Base-by-base conservation (phyloP, 305 asterid genomes). In the Fraxinus paxiana region DNA sequence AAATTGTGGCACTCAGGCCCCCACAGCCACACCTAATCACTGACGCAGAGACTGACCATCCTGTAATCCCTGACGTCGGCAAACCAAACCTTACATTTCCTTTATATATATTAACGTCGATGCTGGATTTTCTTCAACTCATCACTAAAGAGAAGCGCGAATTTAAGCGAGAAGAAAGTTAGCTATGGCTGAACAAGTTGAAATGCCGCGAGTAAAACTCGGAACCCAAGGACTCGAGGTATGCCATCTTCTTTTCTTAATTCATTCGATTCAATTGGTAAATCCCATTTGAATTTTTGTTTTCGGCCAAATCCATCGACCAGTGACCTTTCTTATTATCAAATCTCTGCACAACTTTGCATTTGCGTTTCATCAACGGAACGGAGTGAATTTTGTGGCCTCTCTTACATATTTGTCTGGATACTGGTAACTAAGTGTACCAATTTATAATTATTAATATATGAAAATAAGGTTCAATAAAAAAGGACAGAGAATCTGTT, bases 121-220 rank as follows among this genome's bases (percentile, higher is more conserved):
- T 48, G 59, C 7, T 48, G 18, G 59, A 48, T 15, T 5, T 4
- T 15, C 59, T 2, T 48, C 59, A 4, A 48, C 59, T 15, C 20
- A 34, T 34, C 38, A 15, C 20, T 48, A 0, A 0, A 15, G 5
- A 48, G 18, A 15, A 48, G 7, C 59, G 5, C 20, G 18, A 48
- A 48, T 48, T 48, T 48, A 48, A 48, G 59, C 20, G 7, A 48
- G 20, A 48, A 48, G 7, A 15, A 48, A 48, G 59, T 48, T 48
- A 13, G 65, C 72, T 22, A 87, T 89, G 90, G 89, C 85, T n/a
- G 86, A 70, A 18, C 10, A 65, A 81, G 76, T 75, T 72, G 82
- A 81, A 24, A 67, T 88, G 83, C 89, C 90, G 3, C 85, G 83
- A 80, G 84, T 86, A 79, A 87, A 87, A 79, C 30, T 90, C 78